Evolutionary conservation across 1,284 basidiomycete genomes (phyloP).

Genomic region (Malassezia furfur): DNA sequence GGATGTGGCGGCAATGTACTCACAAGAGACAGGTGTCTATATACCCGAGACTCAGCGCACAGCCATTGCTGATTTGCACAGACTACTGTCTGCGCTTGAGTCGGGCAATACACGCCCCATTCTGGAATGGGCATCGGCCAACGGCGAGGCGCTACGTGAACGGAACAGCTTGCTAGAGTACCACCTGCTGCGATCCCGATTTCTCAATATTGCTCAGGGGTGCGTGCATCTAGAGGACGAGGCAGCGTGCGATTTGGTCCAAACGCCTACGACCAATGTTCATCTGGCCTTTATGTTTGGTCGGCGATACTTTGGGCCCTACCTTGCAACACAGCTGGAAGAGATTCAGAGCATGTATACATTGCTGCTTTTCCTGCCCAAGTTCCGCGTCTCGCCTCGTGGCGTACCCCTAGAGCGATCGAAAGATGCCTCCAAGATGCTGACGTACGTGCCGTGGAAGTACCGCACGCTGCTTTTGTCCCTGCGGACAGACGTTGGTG

Average conservation of each 20-base stretch:
- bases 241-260: not conserved
- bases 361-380: slow-evolving; percentile 63
- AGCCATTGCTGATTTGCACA: slow-evolving; percentile 19
- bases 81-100: slow-evolving; percentile 18
- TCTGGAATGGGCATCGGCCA: slow-evolving; percentile 27
- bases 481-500: slow-evolving; percentile 53
- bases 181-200: slow-evolving; percentile 31
- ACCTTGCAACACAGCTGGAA: slow-evolving; percentile 58
- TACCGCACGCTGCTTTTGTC: slow-evolving; percentile 31
- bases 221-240: not conserved
- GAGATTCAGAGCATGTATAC: slow-evolving; percentile 71
- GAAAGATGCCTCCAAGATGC: slow-evolving; percentile 14
- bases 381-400: slow-evolving; percentile 16
- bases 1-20: slow-evolving; percentile 25
- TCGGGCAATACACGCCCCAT: slow-evolving; percentile 28
- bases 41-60: slow-evolving; percentile 9
- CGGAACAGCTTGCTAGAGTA: slow-evolving; percentile 33
- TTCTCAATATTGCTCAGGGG: slow-evolving; percentile 25
- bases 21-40: slow-evolving; percentile 17
- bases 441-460: slow-evolving; percentile 21
- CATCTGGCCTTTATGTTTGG: slow-evolving; percentile 64
- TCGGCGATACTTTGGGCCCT: slow-evolving; percentile 58
- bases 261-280: slow-evolving; percentile 18
- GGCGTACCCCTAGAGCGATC: not conserved
- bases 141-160: slow-evolving; percentile 21